These are phyloP conservation scores for Gonium pectorale DNA, from an alignment of 139 green algal species.

Conservation along the genomic window DNA sequence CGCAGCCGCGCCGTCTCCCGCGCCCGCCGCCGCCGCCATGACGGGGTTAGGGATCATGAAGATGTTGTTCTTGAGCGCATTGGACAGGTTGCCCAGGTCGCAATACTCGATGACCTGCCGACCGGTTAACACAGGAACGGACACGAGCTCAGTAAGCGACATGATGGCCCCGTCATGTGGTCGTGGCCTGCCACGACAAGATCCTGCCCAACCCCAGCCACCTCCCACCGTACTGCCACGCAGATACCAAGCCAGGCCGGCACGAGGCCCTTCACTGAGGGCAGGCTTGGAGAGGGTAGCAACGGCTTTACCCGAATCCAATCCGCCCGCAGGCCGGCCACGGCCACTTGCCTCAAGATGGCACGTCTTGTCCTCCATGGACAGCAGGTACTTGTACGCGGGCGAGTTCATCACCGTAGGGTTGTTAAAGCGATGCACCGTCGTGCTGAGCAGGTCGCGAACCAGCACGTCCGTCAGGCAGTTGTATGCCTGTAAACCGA, in stretches of 20 bases:
- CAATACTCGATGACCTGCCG: constrained; percentile 75
- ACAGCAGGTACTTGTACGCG: constrained; percentile 58
- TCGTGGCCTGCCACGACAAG: too few relatives aligned
- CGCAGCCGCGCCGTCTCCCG: constrained; percentile 8
- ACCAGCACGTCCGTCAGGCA: constrained; percentile 73
- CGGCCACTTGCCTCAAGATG: constrained; percentile 63
- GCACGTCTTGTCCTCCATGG: constrained; percentile 60
- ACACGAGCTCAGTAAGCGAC: too few relatives aligned
- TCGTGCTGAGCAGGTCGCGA: constrained; percentile 51
- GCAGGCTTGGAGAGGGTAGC: too few relatives aligned
- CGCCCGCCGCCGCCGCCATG: constrained; percentile 34
- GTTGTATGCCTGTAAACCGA: constrained; percentile 58
- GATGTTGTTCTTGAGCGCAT: constrained; percentile 62
- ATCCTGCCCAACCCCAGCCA: too few relatives aligned
- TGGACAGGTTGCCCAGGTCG: constrained; percentile 70
- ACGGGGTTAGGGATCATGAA: constrained; percentile 56
- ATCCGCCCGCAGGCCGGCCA: too few relatives aligned
- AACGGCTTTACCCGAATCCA: too few relatives aligned
- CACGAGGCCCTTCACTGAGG: too few relatives aligned
- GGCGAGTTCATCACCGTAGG: constrained; percentile 36
- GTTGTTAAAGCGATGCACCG: constrained; percentile 43
- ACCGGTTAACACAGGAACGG: too few relatives aligned
- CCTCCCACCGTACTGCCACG: too few relatives aligned
- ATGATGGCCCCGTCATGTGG: too few relatives aligned
- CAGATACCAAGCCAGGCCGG: too few relatives aligned